These are phyloP conservation scores for Zopfochytrium polystomum DNA, from an alignment of 371 early-diverging fungal species.

Conservation along the genomic window DNA sequence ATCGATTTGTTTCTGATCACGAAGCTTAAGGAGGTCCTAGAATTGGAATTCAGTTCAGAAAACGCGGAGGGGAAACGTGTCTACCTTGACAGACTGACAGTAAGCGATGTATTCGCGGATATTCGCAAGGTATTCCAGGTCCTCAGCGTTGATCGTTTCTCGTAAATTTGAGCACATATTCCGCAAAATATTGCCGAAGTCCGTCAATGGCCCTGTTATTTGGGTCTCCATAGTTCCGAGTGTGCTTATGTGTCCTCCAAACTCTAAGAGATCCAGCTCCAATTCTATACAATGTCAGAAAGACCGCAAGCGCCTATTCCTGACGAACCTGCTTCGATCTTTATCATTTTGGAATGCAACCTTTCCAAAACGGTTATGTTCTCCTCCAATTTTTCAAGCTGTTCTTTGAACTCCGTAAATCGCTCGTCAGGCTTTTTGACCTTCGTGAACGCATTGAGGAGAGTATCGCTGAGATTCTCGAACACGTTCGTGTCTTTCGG, in stretches of 20 bases:
- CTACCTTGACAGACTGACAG: constrained; percentile 78
- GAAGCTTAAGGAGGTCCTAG: constrained; percentile 72
- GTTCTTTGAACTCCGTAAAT: constrained; percentile 78
- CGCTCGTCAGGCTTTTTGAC: constrained; percentile 81
- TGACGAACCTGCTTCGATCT: constrained; percentile 63
- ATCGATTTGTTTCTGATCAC: constrained; percentile 93
- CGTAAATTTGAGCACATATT: constrained; percentile 60
- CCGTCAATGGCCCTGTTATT: constrained; percentile 61
- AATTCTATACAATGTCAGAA: constrained; percentile 52
- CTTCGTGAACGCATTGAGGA: constrained; percentile 88
- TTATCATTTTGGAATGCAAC: constrained; percentile 68
- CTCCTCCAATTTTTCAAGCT: constrained; percentile 76
- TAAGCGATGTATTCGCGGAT: constrained; percentile 84
- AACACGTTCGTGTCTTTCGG: constrained; percentile 53
- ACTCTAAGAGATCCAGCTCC: constrained; percentile 72
- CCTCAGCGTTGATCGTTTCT: constrained; percentile 73
- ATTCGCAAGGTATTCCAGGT: constrained; percentile 70
- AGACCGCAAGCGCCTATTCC: neutral
- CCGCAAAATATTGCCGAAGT: constrained; percentile 62
- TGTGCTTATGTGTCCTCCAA: constrained; percentile 66
- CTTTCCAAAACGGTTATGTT: constrained; percentile 76
- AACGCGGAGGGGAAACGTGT: neutral
- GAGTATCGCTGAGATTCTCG: constrained; percentile 82
- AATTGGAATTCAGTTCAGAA: neutral
- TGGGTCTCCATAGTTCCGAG: constrained; percentile 80